These are phyloP conservation scores for Pezizomycotina sp. DNA, from an alignment of 2,329 filamentous ascomycete species.

Conservation along the genomic window DNA sequence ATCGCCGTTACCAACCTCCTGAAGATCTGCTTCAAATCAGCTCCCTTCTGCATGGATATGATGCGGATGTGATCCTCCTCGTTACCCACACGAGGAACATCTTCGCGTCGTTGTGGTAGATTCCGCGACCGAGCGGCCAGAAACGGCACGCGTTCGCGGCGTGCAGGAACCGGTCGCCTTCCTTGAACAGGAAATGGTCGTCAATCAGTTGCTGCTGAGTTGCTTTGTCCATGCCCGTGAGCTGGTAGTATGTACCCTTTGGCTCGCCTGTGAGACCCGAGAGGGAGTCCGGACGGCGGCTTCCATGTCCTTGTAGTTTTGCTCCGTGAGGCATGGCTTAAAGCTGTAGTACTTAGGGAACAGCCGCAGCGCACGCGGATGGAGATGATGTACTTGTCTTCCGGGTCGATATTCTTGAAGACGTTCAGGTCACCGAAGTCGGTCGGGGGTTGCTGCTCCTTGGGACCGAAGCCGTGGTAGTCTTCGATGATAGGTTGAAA, in stretches of 20 bases:
- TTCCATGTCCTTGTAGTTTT: not conserved
- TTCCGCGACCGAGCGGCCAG: slow-evolving; percentile 2
- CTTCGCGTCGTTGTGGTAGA: slow-evolving; percentile 1
- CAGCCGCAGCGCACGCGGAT: slow-evolving; percentile 1
- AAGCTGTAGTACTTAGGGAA: not conserved
- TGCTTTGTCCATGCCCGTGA: not conserved
- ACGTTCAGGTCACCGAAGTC: not conserved
- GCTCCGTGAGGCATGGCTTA: not conserved
- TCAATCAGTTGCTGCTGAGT: not conserved
- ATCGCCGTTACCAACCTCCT: not conserved
- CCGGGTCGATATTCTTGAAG: slow-evolving; percentile 1
- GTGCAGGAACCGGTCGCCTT: slow-evolving; percentile 2
- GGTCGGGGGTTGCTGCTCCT: not conserved
- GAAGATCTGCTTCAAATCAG: not conserved
- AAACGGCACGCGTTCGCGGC: slow-evolving; percentile 1
- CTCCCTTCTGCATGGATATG: slow-evolving; percentile 1
- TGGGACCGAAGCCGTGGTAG: not conserved
- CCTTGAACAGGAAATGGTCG: slow-evolving; percentile 4
- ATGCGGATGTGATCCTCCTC: slow-evolving; percentile 4
- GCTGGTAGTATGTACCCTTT: slow-evolving; percentile 1
- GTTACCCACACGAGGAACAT: slow-evolving; percentile 3
- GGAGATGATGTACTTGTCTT: slow-evolving; percentile 1
- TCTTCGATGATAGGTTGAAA: not conserved
- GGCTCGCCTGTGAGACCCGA: not conserved
- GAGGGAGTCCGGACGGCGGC: not conserved